phyloP scores from a whole-genome alignment of 768 basidiomycete genomes.

The Sarcodon aspratus region DNA sequence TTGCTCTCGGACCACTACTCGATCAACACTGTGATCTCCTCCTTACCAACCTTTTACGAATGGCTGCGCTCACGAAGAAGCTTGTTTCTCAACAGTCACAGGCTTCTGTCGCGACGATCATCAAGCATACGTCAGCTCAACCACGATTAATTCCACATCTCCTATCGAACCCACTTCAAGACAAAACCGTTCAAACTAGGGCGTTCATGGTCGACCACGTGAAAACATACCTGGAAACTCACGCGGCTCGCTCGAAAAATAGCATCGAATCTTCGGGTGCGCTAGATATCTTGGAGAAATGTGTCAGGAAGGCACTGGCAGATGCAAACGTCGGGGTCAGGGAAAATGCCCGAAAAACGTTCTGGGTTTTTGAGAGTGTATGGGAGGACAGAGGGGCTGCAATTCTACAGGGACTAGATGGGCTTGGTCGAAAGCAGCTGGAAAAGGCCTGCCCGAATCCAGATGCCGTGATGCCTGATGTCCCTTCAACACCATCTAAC shows the following conservation, averaged over 20 bases:
- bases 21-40: slow-evolving; percentile 77
- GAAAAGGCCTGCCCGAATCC: slow-evolving; percentile 76
- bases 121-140: slow-evolving; percentile 58
- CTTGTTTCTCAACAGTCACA: slow-evolving; percentile 84
- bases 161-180: slow-evolving; percentile 56
- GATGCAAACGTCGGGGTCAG: slow-evolving; percentile 77
- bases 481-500: slow-evolving; percentile 19
- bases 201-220: slow-evolving; percentile 58
- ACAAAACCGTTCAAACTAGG: slow-evolving; percentile 74
- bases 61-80: slow-evolving; percentile 91
- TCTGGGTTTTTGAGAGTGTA: slow-evolving; percentile 69
- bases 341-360: slow-evolving; percentile 59
- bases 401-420: slow-evolving; percentile 61
- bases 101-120: slow-evolving; percentile 50
- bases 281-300: slow-evolving; percentile 63
- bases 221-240: slow-evolving; percentile 62
- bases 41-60: slow-evolving; percentile 65
- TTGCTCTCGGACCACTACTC: slow-evolving; percentile 49
- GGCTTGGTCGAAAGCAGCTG: slow-evolving; percentile 63
- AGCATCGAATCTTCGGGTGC: slow-evolving; percentile 61
- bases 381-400: slow-evolving; percentile 63
- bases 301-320: slow-evolving; percentile 56
- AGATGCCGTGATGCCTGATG: slow-evolving; percentile 35
- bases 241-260: slow-evolving; percentile 51
- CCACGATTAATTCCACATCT: slow-evolving; percentile 60